Base-by-base conservation (phyloP, 148 eudicot genomes). In the Polygonum aviculare region DNA sequence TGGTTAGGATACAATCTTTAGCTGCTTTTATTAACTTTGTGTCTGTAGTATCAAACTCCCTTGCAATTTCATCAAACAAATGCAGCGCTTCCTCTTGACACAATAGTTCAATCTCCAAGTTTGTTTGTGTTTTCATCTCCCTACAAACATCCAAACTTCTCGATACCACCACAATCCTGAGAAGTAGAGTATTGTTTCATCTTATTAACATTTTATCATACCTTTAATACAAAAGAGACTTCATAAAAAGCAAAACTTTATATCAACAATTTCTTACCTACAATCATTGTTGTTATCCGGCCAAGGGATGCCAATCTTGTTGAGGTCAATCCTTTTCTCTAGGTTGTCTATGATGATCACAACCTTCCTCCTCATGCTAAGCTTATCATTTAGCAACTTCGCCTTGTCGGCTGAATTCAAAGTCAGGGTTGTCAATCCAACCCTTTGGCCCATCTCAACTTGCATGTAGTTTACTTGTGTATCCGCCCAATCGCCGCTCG, bases 11-110 rank as follows among this genome's bases (percentile, higher is more conserved):
- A 21, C 36, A 35, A 8, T 59, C 36, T 59, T 14, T 59, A 26
- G 35, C 35, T 59, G 22, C 3, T 26, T 22, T 35, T 22, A 22
- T 22, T 21, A 59, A 21, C 10, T 4, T 8, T 22, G 65, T 22
- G 65, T 59, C 36, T 8, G 4, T 22, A 2, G 22, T 1, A 2
- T 19, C 10, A 59, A 22, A 7, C 65, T 59, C 65, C 35, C 22
- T 59, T 8, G 67, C 67, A 9, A 60, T 26, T 60, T 26, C 33
- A 22, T 60, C 67, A 26, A 26, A 60, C 36, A 60, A 60, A 60
- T 60, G 36, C 36, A 26, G 14, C 3, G 67, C 67, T 60, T 60
- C 67, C 67, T 60, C 67, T 60, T 60, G 67, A 60, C 67, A 60
- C 18, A 60, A 6, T 10, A 26, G 67, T 60, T 60, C 67, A 31